Percentiles rank a stretch among this genome's conserved stretches.
These are phyloP conservation scores for Collariella sp. DNA, from an alignment of 495 filamentous ascomycete genomes.

Conservation along the genomic window DNA sequence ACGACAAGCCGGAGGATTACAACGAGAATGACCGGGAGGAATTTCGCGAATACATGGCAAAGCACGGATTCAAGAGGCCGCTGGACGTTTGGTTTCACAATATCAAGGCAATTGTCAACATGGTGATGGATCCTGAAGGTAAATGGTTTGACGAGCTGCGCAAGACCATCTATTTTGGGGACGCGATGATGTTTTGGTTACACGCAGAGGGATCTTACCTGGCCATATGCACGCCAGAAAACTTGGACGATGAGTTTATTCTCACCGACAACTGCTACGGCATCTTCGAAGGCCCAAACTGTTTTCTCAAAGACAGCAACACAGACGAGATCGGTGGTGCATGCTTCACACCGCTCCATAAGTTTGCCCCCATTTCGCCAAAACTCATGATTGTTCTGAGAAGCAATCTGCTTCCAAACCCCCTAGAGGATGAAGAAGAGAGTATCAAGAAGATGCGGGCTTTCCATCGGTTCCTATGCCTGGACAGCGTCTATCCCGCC, in stretches of 20 bases:
- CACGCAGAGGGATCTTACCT: constrained; percentile 36
- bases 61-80: constrained; percentile 37
- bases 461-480: neutral
- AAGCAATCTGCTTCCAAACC: constrained; percentile 19
- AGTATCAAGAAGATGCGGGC: constrained; percentile 7
- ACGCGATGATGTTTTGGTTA: constrained; percentile 37
- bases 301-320: constrained; percentile 5
- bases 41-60: constrained; percentile 37
- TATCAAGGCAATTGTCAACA: constrained; percentile 40
- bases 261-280: constrained; percentile 41
- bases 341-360: constrained; percentile 24
- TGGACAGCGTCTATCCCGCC: constrained; percentile 7
- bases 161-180: constrained; percentile 31
- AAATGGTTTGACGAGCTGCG: constrained; percentile 30
- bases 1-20: constrained; percentile 32
- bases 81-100: constrained; percentile 46
- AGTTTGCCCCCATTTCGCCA: constrained; percentile 43
- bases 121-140: constrained; percentile 33
- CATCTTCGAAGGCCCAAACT: constrained; percentile 41
- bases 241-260: constrained; percentile 39
- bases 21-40: constrained; percentile 29
- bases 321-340: constrained; percentile 17
- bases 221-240: constrained; percentile 36
- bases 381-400: constrained; percentile 43
- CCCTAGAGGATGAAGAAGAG: constrained; percentile 18